phyloP scores from a whole-genome alignment of 345 rosid species.

The Laguncularia racemosa region DNA sequence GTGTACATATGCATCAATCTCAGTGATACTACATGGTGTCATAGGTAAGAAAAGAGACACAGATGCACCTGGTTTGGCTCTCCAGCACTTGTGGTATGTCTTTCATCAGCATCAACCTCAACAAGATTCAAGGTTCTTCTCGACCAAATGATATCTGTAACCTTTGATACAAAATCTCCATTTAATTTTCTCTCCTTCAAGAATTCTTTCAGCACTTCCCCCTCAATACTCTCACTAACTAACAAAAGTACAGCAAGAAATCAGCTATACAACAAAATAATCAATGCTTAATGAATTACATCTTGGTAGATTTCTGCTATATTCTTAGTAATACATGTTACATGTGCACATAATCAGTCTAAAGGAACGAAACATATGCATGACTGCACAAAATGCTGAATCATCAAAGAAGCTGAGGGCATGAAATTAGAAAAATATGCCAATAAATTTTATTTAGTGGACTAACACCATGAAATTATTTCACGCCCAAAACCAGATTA shows the following conservation, averaged over 20 bases:
- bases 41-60: background rate
- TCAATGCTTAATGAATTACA: background rate
- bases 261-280: background rate
- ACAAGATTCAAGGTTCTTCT: slow-evolving; percentile 31
- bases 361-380: too few species aligned
- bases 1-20: background rate
- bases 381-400: too few species aligned
- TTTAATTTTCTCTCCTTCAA: slow-evolving; percentile 65
- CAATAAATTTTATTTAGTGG: too few species aligned
- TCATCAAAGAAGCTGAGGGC: too few species aligned
- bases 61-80: slow-evolving; percentile 26
- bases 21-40: background rate
- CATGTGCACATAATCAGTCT: too few species aligned
- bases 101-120: slow-evolving; percentile 22
- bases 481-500: too few species aligned
- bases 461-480: too few species aligned
- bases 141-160: slow-evolving; percentile 66
- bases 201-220: slow-evolving; percentile 64
- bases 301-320: background rate
- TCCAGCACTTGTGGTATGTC: slow-evolving; percentile 12
- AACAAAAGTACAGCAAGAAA: slow-evolving; percentile 3
- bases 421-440: too few species aligned
- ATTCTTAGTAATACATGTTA: background rate
- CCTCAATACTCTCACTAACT: slow-evolving; percentile 55
- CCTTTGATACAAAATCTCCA: slow-evolving; percentile 81